Evolutionary conservation across 2,329 filamentous ascomycete species (phyloP).

Genomic region (Didymella pomorum): DNA sequence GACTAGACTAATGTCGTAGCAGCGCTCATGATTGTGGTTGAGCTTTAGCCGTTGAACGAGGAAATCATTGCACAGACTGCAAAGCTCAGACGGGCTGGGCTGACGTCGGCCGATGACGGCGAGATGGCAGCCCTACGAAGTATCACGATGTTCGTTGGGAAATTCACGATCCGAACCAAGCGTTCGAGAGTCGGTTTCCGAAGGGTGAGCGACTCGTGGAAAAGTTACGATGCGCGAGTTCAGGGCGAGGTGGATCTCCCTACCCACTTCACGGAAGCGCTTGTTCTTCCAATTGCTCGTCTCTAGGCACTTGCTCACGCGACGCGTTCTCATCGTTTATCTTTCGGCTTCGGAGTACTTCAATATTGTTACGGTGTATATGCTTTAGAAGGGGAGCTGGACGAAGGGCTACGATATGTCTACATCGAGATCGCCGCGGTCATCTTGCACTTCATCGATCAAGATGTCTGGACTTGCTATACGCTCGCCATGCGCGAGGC

Average conservation of each 20-base stretch:
- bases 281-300: not conserved
- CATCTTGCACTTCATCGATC: not conserved
- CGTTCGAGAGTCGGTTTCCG: too few species aligned
- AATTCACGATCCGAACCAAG: too few species aligned
- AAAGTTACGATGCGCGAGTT: not conserved
- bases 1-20: too few species aligned
- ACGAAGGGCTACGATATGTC: not conserved
- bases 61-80: too few species aligned
- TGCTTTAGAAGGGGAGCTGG: not conserved
- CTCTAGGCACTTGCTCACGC: too few species aligned
- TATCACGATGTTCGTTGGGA: too few species aligned
- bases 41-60: too few species aligned
- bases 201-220: not conserved
- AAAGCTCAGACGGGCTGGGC: not conserved
- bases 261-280: not conserved
- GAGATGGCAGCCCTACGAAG: not conserved
- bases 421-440: not conserved
- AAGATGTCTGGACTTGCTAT: too few species aligned
- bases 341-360: too few species aligned
- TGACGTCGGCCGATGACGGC: slow-evolving; percentile 8
- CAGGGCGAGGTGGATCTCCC: not conserved
- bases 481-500: too few species aligned
- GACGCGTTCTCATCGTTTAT: too few species aligned
- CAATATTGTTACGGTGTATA: not conserved
- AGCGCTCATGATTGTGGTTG: too few species aligned